Percentiles rank a stretch among this genome's conserved stretches.
Evolutionary conservation across 306 rosid genomes (phyloP).

Genomic region (Trifolium dubium): DNA sequence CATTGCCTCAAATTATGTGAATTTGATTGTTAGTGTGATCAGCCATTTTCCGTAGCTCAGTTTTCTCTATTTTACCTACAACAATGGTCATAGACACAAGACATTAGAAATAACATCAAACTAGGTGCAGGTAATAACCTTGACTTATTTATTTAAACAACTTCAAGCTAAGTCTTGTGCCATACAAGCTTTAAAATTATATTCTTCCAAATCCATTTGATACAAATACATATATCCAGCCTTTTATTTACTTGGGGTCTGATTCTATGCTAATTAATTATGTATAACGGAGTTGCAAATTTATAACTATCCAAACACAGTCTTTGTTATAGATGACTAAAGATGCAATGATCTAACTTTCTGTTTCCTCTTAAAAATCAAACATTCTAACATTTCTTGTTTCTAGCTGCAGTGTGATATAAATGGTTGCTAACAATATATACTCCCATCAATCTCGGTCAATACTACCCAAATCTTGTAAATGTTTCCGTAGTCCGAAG

Average conservation of each 20-base stretch:
- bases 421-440: slow-evolving; percentile 44
- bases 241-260: background rate
- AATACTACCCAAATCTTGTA: slow-evolving; percentile 25
- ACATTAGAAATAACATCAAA: slow-evolving; percentile 38
- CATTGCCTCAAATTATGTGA: slow-evolving; percentile 62
- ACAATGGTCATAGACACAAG: slow-evolving; percentile 35
- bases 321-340: slow-evolving; percentile 8
- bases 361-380: background rate
- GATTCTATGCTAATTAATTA: background rate
- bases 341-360: slow-evolving; percentile 18
- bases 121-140: slow-evolving; percentile 43
- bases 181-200: slow-evolving; percentile 17
- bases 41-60: slow-evolving; percentile 44
- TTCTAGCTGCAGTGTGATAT: slow-evolving; percentile 44
- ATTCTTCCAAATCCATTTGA: slow-evolving; percentile 16
- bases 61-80: slow-evolving; percentile 47
- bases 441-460: slow-evolving; percentile 18
- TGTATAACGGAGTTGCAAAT: no score
- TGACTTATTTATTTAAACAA: background rate
- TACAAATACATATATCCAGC: slow-evolving; percentile 4
- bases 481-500: slow-evolving; percentile 20
- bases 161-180: slow-evolving; percentile 11
- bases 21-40: slow-evolving; percentile 53
- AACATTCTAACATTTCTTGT: slow-evolving; percentile 32
- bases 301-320: background rate